Evolutionary conservation across 371 early-diverging fungal genomes (phyloP).

Genomic region (Lichtheimia corymbifera): DNA sequence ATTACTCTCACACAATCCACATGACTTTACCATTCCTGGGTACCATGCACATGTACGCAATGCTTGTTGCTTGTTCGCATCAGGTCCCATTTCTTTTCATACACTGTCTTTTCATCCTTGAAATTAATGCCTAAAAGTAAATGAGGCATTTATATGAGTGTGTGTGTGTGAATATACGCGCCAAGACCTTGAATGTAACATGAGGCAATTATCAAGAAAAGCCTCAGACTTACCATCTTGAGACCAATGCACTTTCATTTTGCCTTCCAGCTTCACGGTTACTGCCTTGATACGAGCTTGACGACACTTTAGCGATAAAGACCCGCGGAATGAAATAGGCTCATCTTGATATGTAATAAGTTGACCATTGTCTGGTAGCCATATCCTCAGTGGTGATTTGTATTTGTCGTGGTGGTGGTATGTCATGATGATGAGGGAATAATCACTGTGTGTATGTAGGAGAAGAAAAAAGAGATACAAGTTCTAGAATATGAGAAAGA

Average conservation of each 20-base stretch:
- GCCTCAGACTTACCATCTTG: constrained; percentile 39
- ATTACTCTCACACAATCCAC: too few relatives aligned
- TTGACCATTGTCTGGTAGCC: constrained; percentile 25
- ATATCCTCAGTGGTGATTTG: constrained; percentile 5
- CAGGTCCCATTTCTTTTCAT: constrained; percentile 22
- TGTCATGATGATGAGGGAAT: neutral
- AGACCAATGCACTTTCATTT: constrained; percentile 39
- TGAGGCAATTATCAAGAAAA: neutral
- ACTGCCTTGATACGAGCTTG: constrained; percentile 40
- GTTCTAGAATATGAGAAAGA: neutral
- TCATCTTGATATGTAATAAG: constrained; percentile 30
- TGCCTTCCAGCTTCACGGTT: constrained; percentile 40
- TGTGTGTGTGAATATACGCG: neutral
- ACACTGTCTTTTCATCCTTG: constrained; percentile 16
- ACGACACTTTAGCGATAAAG: constrained; percentile 35
- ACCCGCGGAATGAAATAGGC: constrained; percentile 41
- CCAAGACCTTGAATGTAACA: too few relatives aligned
- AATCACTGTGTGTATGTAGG: too few relatives aligned
- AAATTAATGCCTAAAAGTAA: constrained; percentile 15
- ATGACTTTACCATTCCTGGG: constrained; percentile 29
- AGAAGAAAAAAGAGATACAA: neutral
- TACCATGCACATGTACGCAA: constrained; percentile 18
- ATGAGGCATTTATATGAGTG: constrained; percentile 23
- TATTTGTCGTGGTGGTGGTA: neutral
- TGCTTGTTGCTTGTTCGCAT: constrained; percentile 26